Evolutionary conservation across 306 rosid species (phyloP).

Genomic region (Canavalia ensiformis): DNA sequence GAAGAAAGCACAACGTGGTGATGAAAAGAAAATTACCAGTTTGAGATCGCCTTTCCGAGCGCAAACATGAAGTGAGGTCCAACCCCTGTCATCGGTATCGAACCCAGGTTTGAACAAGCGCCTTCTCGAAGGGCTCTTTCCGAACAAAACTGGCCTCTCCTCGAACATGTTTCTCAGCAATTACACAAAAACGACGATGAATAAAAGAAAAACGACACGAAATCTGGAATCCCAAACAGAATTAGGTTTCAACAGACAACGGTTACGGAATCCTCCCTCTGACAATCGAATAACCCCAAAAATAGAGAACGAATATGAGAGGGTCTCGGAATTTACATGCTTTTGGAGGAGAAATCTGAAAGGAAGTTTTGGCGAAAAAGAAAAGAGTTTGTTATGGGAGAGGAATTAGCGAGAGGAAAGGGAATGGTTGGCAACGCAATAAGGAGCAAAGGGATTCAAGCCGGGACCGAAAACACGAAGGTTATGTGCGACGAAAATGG

Average conservation of each 20-base stretch:
- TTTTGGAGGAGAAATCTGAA: background rate
- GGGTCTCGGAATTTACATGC: constrained; percentile 54
- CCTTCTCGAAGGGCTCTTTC: constrained; percentile 69
- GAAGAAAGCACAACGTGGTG: background rate
- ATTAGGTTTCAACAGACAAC: background rate
- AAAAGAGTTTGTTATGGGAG: background rate
- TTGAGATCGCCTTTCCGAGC: constrained; percentile 83
- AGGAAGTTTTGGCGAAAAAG: background rate
- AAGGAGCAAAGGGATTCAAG: constrained; percentile 94
- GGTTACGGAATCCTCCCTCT: background rate
- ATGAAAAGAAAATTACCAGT: constrained; percentile 51
- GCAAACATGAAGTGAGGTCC: constrained; percentile 84
- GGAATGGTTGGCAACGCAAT: constrained; percentile 81
- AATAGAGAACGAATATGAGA: constrained; percentile 18
- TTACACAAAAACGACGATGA: constrained; percentile 7
- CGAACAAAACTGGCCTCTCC: constrained; percentile 47
- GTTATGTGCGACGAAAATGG: constrained; percentile 61
- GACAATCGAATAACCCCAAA: background rate
- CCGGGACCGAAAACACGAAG: constrained; percentile 97
- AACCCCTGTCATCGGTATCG: constrained; percentile 86
- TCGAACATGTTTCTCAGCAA: constrained; percentile 51
- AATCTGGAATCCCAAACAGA: background rate
- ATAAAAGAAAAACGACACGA: background rate
- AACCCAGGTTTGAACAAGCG: constrained; percentile 61
- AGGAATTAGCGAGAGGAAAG: constrained; percentile 70